Base-by-base conservation (phyloP, 768 basidiomycete species). In the Suillus occidentalis region DNA sequence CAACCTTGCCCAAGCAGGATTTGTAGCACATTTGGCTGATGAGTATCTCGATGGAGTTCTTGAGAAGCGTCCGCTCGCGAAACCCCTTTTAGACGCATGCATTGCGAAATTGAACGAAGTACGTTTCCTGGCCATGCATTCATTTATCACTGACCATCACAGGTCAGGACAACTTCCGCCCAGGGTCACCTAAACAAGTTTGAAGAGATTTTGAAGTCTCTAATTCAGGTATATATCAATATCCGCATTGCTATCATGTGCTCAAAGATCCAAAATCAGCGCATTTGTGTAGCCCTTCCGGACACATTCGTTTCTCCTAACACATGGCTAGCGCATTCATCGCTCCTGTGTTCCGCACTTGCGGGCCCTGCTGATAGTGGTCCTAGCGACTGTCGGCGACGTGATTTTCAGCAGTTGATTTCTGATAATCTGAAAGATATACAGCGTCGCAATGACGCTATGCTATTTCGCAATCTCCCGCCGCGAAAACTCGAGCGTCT, bases 1-100 rank as follows among this genome's bases (percentile, higher is more conserved):
- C 71, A 94, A 94, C 72, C 83, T 94, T 34, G 92, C 93, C 3
- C 92, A 95, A 77, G 85, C 87, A 16, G 89, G 88, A 4, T 94
- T 95, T 71, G 77, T 94, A 14, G 85, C 84, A 34, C 84, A 89
- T 59, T 77, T 95, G n/a, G 86, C 84, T 7, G 90, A 94, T 69
- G 92, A 94, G 73, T 94, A 94, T 73, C 76, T 92, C 6, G 86
- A 87, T 53, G 90, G 87, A 25, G 84, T 94, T 73, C 74, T 89
- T 16, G 76, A 77, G 18, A 88, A 83, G 68, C 85, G 91, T n/a
- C 85, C 90, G 0, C 79, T 94, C 59, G 80, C 88, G 14, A 84
- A 83, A 36, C 90, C 88, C 3, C 85, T 94, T 65, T 82, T 85
- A 0, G 90, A 92, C n/a, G 87, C 88, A 6, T 92, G 87, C 66